Evolutionary conservation across 495 filamentous ascomycete genomes (phyloP).

Genomic region (Trichocladium uniseriatum): DNA sequence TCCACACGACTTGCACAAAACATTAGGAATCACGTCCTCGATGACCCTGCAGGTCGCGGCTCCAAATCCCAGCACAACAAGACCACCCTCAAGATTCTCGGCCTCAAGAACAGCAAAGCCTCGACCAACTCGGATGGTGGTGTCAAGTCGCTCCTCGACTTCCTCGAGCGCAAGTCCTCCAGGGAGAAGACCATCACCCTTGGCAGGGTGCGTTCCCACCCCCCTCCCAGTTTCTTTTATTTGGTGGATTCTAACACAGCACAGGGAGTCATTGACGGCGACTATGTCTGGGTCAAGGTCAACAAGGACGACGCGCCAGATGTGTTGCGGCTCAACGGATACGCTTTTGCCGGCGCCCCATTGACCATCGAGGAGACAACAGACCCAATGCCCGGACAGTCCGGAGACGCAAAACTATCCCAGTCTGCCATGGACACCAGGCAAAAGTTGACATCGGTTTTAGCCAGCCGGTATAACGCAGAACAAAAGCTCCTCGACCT

Average conservation of each 20-base stretch:
- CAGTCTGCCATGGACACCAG: constrained; percentile 34
- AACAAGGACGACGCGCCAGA: constrained; percentile 51
- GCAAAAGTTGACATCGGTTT: constrained; percentile 41
- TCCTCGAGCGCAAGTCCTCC: constrained; percentile 72
- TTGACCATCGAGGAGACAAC: constrained; percentile 42
- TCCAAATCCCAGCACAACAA: constrained; percentile 21
- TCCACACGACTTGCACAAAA: constrained; percentile 19
- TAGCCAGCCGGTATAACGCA: constrained; percentile 63
- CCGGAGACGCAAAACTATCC: background rate
- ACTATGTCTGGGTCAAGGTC: constrained; percentile 57
- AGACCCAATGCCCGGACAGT: constrained; percentile 20
- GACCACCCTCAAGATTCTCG: constrained; percentile 48
- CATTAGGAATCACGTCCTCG: constrained; percentile 13
- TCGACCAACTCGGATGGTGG: constrained; percentile 61
- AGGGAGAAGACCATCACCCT: constrained; percentile 54
- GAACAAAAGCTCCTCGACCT: constrained; percentile 68
- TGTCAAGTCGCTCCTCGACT: constrained; percentile 57
- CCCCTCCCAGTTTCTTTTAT: constrained; percentile 8
- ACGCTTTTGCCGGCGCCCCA: constrained; percentile 52
- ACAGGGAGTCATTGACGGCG: constrained; percentile 63
- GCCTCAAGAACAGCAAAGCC: constrained; percentile 70
- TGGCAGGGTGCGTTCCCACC: constrained; percentile 63
- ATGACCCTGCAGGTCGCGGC: constrained; percentile 1
- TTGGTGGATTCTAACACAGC: constrained; percentile 58
- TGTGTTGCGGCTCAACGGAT: constrained; percentile 54